phyloP scores from a whole-genome alignment of 331 rosid species.

The Phaseolus coccineus region DNA sequence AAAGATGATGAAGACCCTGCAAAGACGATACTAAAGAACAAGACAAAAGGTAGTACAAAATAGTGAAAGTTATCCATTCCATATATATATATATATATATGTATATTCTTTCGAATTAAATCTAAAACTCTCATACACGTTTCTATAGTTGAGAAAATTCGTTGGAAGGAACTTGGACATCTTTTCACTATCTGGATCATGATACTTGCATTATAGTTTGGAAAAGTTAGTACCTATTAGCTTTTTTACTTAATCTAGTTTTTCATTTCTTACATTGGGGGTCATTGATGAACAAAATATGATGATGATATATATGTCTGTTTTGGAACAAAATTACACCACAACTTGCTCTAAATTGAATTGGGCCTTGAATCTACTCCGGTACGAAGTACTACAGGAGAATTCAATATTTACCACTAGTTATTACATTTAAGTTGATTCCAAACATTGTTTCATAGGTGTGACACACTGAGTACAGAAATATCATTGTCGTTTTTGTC shows the following conservation, averaged over 20 bases:
- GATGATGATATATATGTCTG: neutral
- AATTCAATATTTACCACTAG: neutral
- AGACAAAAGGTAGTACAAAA: slow-evolving; percentile 31
- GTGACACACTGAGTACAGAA: too few relatives aligned
- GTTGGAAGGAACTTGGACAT: slow-evolving; percentile 73
- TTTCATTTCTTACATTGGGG: slow-evolving; percentile 7
- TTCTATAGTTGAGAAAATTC: slow-evolving; percentile 60
- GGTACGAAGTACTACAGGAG: slow-evolving; percentile 45
- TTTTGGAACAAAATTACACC: slow-evolving; percentile 56
- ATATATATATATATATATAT: too few relatives aligned
- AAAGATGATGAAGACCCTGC: slow-evolving; percentile 14
- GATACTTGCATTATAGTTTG: slow-evolving; percentile 60
- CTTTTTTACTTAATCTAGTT: neutral
- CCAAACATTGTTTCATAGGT: too few relatives aligned
- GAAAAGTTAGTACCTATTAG: slow-evolving; percentile 54
- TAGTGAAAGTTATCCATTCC: neutral
- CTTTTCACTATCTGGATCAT: slow-evolving; percentile 44
- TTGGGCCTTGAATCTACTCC: slow-evolving; percentile 74
- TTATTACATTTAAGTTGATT: too few relatives aligned
- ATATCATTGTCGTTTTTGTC: too few relatives aligned
- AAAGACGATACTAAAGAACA: slow-evolving; percentile 5
- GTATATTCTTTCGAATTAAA: neutral
- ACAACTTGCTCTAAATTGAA: slow-evolving; percentile 60
- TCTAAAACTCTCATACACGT: slow-evolving; percentile 47
- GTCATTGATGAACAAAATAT: neutral